phyloP scores from a whole-genome alignment of 495 filamentous ascomycete species.

The Daldinia loculata region DNA sequence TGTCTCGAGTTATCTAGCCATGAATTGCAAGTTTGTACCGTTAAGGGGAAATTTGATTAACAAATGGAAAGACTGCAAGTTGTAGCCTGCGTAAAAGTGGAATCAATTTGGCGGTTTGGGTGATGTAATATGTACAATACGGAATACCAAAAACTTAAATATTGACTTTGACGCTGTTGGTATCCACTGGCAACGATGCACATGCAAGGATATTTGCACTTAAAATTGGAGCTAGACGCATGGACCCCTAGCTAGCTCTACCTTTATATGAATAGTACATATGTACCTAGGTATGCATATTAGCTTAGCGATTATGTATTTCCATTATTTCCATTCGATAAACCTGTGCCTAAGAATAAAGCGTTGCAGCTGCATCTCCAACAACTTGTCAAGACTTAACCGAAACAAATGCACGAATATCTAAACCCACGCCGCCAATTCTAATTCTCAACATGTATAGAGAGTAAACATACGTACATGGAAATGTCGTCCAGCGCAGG shows the following conservation, averaged over 20 bases:
- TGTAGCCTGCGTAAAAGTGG: background rate
- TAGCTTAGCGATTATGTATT: background rate
- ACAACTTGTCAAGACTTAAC: conserved; percentile 1
- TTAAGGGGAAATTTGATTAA: background rate
- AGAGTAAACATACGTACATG: background rate
- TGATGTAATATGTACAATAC: conserved; percentile 5
- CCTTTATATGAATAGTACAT: conserved; percentile 7
- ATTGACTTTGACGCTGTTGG: conserved; percentile 33
- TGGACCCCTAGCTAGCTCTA: background rate
- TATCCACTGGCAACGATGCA: conserved; percentile 36
- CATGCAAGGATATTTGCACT: conserved; percentile 2
- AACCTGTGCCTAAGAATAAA: background rate
- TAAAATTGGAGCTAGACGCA: background rate
- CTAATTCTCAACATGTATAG: conserved; percentile 32
- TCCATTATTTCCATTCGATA: background rate
- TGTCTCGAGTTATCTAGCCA: conserved; percentile 11
- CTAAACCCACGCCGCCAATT: background rate
- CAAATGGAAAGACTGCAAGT: background rate
- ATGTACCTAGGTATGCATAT: background rate
- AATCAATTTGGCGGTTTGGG: background rate
- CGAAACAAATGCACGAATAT: background rate
- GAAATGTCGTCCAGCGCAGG: conserved; percentile 47
- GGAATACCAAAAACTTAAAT: conserved; percentile 13
- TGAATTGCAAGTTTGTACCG: background rate
- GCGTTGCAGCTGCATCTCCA: background rate